Evolutionary conservation across 345 rosid species (phyloP).

Genomic region (Syzygium aromaticum): DNA sequence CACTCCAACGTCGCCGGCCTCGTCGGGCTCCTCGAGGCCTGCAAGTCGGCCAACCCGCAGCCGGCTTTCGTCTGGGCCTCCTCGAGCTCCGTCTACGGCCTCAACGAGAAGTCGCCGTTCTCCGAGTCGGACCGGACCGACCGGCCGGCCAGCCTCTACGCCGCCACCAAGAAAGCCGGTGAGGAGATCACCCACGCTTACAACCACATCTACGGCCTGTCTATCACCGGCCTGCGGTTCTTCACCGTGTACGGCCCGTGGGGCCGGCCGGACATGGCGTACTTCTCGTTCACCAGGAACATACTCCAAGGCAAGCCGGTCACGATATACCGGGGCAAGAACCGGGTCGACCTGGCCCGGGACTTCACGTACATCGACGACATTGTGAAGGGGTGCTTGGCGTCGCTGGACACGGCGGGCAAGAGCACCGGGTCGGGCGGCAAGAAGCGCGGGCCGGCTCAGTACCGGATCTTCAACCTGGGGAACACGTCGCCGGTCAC

Average conservation of each 20-base stretch:
- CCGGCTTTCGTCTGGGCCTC: conserved; percentile 87
- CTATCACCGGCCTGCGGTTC: conserved; percentile 69
- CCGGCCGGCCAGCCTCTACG: conserved; percentile 77
- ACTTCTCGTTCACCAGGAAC: conserved; percentile 53
- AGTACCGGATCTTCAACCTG: conserved; percentile 54
- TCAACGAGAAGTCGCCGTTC: conserved; percentile 63
- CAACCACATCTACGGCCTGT: conserved; percentile 71
- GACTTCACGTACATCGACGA: conserved; percentile 86
- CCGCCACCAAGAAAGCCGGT: conserved; percentile 83
- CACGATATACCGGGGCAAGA: conserved; percentile 58
- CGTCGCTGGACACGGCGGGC: conserved; percentile 56
- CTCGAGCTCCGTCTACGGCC: conserved; percentile 72
- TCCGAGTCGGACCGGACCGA: conserved; percentile 66
- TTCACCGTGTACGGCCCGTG: conserved; percentile 87
- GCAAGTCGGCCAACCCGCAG: conserved; percentile 67
- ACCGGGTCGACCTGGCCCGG: conserved; percentile 57
- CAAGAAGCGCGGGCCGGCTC: conserved; percentile 61
- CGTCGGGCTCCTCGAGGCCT: conserved; percentile 57
- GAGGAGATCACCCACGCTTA: conserved; percentile 80
- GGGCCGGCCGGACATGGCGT: conserved; percentile 93
- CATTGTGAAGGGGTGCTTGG: conserved; percentile 69
- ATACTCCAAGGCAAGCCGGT: conserved; percentile 73
- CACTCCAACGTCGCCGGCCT: conserved; percentile 74
- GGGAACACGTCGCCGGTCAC: conserved; percentile 82
- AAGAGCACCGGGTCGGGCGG: conserved; percentile 81